Evolutionary conservation across 805 yeast species (phyloP).

Genomic region (Wickerhamomyces ciferrii): DNA sequence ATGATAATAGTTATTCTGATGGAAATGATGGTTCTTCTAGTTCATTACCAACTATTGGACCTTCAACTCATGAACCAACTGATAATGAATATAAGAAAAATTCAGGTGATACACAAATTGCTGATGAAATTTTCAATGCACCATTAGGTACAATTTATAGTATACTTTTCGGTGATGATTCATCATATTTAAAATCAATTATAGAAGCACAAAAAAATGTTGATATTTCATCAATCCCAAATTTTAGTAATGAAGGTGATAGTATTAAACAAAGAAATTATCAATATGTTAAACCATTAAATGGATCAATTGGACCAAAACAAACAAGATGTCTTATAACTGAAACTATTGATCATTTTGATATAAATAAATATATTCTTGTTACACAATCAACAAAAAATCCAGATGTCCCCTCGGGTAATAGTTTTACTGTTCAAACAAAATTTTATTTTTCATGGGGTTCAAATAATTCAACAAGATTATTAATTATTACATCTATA

Average conservation of each 20-base stretch:
- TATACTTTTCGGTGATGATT: slow-evolving; percentile 58
- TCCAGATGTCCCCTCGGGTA: slow-evolving; percentile 93
- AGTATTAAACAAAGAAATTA: slow-evolving; percentile 40
- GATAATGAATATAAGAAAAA: slow-evolving; percentile 35
- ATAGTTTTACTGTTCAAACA: slow-evolving; percentile 58
- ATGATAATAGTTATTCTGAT: slow-evolving; percentile 5
- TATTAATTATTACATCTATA: slow-evolving; percentile 52
- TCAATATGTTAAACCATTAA: slow-evolving; percentile 68
- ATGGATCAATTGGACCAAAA: slow-evolving; percentile 86
- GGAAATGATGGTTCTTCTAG: slow-evolving; percentile 16
- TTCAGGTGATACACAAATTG: slow-evolving; percentile 46
- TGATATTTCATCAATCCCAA: slow-evolving; percentile 43
- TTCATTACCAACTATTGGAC: slow-evolving; percentile 28
- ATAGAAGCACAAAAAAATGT: slow-evolving; percentile 57
- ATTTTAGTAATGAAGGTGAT: slow-evolving; percentile 27
- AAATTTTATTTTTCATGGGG: slow-evolving; percentile 60
- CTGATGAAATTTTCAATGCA: slow-evolving; percentile 45
- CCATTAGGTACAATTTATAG: slow-evolving; percentile 62
- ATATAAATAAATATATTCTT: slow-evolving; percentile 50
- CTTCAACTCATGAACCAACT: slow-evolving; percentile 41
- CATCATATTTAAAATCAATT: slow-evolving; percentile 39
- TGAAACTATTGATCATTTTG: slow-evolving; percentile 56
- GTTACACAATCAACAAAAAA: slow-evolving; percentile 63
- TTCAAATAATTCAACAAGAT: slow-evolving; percentile 44
- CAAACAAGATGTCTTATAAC: slow-evolving; percentile 67